Evolutionary conservation across 1,284 basidiomycete genomes (phyloP), one percentile per base, ranked within the genome.

Genomic region (Leccinum proliferum): DNA sequence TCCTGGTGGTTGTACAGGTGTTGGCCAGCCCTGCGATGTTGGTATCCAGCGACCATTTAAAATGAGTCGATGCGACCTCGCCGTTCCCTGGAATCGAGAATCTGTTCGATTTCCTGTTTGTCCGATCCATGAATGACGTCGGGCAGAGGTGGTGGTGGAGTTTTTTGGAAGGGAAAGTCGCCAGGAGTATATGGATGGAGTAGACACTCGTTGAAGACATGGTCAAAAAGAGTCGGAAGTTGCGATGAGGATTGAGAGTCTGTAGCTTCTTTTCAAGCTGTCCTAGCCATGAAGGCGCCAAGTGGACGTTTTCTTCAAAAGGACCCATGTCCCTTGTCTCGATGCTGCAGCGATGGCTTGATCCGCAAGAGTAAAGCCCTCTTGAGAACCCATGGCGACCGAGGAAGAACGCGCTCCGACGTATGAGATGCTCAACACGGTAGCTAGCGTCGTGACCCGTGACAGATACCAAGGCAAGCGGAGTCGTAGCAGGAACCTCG

Each of bases 391-490:
- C 94, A 98, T 97, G 11, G 96, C 96, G 15, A 98, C 92, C 1
- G 93, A 92, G 0, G 87, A 81, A 64, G 93, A 96, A 35, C 87
- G 86, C 48, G 84, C 81, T 29, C 88, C 87, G 11, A 86, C 87
- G 56, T 67, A 95, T 88, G 48, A 97, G 83, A 68, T 90, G 92
- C 69, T 98, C 96, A 37, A 98, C 92, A 60, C 92, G 86, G 75
- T 96, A 98, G 74, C 94, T 95, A 10, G 96, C 96, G 74, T 98
- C 96, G 72, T 97, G 96, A n/a, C 96, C 96, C 1, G 93, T 87
- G 3, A 98, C 93, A 7, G 95, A 98, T 41, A 94, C 88, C 58
- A 98, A 79, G 10, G 93, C 90, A n/a, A 98, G 77, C 1, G 96
- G 94, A 1, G 92, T 94, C 2, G 84, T 82, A 2, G 94, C 83